Conservation (phyloP, 441 rosid species). For the Erodium moschatum region DNA sequence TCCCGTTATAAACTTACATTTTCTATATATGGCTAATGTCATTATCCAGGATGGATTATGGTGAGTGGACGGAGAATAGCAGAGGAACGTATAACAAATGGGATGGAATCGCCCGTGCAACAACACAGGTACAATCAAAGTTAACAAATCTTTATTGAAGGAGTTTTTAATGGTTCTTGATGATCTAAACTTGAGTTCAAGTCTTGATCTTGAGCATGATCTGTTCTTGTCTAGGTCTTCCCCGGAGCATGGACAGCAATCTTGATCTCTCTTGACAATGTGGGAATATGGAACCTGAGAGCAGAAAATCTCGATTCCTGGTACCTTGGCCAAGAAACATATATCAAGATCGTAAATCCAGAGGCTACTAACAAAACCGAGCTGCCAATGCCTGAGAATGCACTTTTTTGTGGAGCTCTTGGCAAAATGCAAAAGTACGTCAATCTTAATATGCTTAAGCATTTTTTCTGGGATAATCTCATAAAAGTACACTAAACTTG, state of each 20-base stretch:
- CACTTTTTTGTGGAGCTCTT: constrained; percentile 39
- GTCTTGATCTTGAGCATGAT: background rate
- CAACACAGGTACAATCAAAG: constrained; percentile 47
- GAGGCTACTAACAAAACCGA: constrained; percentile 41
- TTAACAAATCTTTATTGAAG: too few relatives aligned
- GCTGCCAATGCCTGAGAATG: constrained; percentile 40
- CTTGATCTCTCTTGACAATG: constrained; percentile 50
- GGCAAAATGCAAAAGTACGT: background rate
- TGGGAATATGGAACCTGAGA: constrained; percentile 69
- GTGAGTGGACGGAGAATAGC: constrained; percentile 27
- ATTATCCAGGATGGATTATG: constrained; percentile 38
- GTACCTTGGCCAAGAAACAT: constrained; percentile 60
- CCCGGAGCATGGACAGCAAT: constrained; percentile 65
- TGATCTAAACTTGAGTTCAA: too few relatives aligned
- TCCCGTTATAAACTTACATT: too few relatives aligned
- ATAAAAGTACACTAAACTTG: too few relatives aligned
- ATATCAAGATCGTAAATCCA: constrained; percentile 40
- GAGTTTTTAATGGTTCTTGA: too few relatives aligned
- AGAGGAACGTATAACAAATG: too few relatives aligned
- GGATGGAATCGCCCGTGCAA: constrained; percentile 55
- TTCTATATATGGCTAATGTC: background rate
- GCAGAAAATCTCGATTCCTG: constrained; percentile 51
- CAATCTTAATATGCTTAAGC: background rate
- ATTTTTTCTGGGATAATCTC: background rate
- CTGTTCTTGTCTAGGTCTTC: constrained; percentile 38